Conservation (phyloP, 1,139 yeast species). For the Candida smagusa region DNA sequence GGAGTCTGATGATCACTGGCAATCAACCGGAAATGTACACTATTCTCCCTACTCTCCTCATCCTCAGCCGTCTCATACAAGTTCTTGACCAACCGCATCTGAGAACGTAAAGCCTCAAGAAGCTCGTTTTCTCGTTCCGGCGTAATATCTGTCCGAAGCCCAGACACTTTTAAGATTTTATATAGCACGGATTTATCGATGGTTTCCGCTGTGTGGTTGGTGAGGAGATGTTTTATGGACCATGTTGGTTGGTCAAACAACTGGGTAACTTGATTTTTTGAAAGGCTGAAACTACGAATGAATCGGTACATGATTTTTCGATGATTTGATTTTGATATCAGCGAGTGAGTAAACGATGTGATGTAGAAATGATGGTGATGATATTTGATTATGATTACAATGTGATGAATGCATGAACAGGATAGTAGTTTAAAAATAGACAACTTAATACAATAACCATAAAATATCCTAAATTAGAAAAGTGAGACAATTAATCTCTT, state of each 20-base stretch:
- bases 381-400: too few species aligned
- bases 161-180: slow-evolving; percentile 44
- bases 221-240: slow-evolving; percentile 24
- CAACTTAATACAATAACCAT: too few species aligned
- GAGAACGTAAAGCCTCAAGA: slow-evolving; percentile 35
- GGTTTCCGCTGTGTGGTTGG: slow-evolving; percentile 9
- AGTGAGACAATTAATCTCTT: too few species aligned
- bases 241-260: slow-evolving; percentile 24
- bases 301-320: too few species aligned
- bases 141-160: slow-evolving; percentile 29
- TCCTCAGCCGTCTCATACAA: slow-evolving; percentile 29
- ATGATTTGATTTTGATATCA: too few species aligned
- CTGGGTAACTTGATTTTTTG: slow-evolving; percentile 5
- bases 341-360: too few species aligned
- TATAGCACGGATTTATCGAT: slow-evolving; percentile 19
- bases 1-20: slow-evolving; percentile 30
- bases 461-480: too few species aligned
- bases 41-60: slow-evolving; percentile 10
- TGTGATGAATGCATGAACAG: too few species aligned
- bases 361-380: too few species aligned
- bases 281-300: slow-evolving; percentile 1
- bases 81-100: slow-evolving; percentile 44
- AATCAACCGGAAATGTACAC: slow-evolving; percentile 31
- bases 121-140: slow-evolving; percentile 24
- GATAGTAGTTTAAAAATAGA: too few species aligned